Percentiles rank a stretch among this genome's conserved stretches.
These are phyloP conservation scores for Earliella scabrosa DNA, from an alignment of 1,284 basidiomycete genomes.

Conservation along the genomic window DNA sequence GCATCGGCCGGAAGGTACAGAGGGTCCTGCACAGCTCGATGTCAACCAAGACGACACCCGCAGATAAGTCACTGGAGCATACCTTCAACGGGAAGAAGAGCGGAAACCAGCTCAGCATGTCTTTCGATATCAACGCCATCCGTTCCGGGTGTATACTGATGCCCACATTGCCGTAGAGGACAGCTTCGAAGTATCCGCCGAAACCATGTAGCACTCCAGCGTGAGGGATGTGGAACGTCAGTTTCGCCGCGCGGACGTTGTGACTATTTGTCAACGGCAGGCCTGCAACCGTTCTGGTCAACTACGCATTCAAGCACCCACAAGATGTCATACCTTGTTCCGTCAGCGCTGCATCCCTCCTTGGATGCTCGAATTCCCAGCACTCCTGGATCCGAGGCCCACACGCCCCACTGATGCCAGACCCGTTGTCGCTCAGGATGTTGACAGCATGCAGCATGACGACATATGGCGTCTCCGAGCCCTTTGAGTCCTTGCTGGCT, in stretches of 20 bases:
- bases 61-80: background rate
- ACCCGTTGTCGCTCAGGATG: slow-evolving; percentile 77
- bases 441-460: slow-evolving; percentile 97
- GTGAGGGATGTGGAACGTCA: slow-evolving; percentile 93
- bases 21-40: slow-evolving; percentile 68
- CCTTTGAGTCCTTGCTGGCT: slow-evolving; percentile 64
- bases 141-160: slow-evolving; percentile 94
- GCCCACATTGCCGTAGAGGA: slow-evolving; percentile 87
- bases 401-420: slow-evolving; percentile 65
- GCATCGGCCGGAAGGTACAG: slow-evolving; percentile 92
- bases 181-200: slow-evolving; percentile 97
- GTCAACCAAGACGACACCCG: background rate
- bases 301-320: too few species aligned
- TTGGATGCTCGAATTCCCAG: slow-evolving; percentile 97
- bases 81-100: slow-evolving; percentile 94
- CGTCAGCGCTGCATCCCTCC: slow-evolving; percentile 78
- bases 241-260: slow-evolving; percentile 79
- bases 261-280: slow-evolving; percentile 88
- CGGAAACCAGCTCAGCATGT: slow-evolving; percentile 99
- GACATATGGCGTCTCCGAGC: slow-evolving; percentile 93
- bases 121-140: slow-evolving; percentile 81
- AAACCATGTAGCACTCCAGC: slow-evolving; percentile 96
- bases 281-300: slow-evolving; percentile 47
- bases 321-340: slow-evolving; percentile 61
- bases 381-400: slow-evolving; percentile 91